Evolutionary conservation across 108 stramenopile species (phyloP).

Genomic region (Nannochloropsis salina): DNA sequence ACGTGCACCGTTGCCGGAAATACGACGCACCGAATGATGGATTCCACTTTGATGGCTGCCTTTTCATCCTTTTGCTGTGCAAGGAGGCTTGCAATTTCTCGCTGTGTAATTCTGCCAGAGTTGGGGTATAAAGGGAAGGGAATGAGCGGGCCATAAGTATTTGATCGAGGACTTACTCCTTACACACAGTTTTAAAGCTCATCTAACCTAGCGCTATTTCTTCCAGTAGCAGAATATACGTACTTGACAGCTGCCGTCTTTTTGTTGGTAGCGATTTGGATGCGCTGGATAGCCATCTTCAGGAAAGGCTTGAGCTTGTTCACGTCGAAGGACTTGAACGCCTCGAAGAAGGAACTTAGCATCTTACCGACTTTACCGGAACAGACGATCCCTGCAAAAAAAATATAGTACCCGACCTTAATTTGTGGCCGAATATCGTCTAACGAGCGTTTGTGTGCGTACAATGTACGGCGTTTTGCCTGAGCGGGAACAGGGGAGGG

Average conservation of each 20-base stretch:
- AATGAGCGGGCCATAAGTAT: neutral
- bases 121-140: neutral
- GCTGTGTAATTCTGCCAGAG: slow-evolving; percentile 36
- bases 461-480: too few relatives aligned
- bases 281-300: slow-evolving; percentile 79
- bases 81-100: slow-evolving; percentile 70
- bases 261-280: slow-evolving; percentile 73
- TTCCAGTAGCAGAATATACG: slow-evolving; percentile 17
- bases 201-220: too few relatives aligned
- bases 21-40: slow-evolving; percentile 52
- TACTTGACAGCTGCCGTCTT: slow-evolving; percentile 58
- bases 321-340: slow-evolving; percentile 12
- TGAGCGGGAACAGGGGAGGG: too few relatives aligned
- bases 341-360: neutral
- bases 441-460: too few relatives aligned
- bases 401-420: too few relatives aligned
- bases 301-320: slow-evolving; percentile 37
- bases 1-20: too few relatives aligned
- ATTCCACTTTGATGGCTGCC: slow-evolving; percentile 76
- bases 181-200: too few relatives aligned
- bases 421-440: too few relatives aligned
- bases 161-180: neutral
- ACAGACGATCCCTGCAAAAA: too few relatives aligned
- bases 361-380: too few relatives aligned
- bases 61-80: slow-evolving; percentile 75